Evolutionary conservation across 1,139 yeast genomes (phyloP).

Genomic region (Pichia sp.): DNA sequence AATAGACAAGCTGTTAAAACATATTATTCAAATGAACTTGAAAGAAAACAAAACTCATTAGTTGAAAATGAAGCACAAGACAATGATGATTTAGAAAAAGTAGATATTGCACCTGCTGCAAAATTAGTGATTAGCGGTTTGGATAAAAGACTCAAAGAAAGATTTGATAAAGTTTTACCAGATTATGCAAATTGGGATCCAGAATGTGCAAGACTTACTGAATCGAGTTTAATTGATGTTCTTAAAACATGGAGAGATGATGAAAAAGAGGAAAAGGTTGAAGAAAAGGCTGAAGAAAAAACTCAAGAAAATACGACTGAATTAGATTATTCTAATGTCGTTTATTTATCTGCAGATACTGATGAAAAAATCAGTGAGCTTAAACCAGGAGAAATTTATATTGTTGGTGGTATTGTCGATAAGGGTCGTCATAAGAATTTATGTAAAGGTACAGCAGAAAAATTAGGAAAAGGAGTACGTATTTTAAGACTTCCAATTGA

Average conservation of each 20-base stretch:
- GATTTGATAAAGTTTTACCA: slow-evolving; percentile 61
- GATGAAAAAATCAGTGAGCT: slow-evolving; percentile 57
- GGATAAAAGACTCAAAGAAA: slow-evolving; percentile 53
- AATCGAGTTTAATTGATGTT: slow-evolving; percentile 36
- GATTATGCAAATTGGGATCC: slow-evolving; percentile 59
- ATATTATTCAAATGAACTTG: slow-evolving; percentile 10
- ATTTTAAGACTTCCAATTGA: slow-evolving; percentile 86
- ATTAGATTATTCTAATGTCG: slow-evolving; percentile 37
- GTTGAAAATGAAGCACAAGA: too few relatives aligned
- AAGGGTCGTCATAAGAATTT: slow-evolving; percentile 83
- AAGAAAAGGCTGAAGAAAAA: too few relatives aligned
- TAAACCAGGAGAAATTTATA: slow-evolving; percentile 66
- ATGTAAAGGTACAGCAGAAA: slow-evolving; percentile 76
- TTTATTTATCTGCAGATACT: slow-evolving; percentile 86
- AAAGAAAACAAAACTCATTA: neutral
- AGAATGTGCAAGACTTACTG: slow-evolving; percentile 46
- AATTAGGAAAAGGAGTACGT: slow-evolving; percentile 47
- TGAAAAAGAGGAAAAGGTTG: slow-evolving; percentile 14
- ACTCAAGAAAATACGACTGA: too few relatives aligned
- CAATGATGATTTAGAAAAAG: neutral
- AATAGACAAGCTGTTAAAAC: slow-evolving; percentile 49
- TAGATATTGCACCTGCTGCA: slow-evolving; percentile 38
- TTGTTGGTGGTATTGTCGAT: slow-evolving; percentile 95
- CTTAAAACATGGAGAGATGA: slow-evolving; percentile 9
- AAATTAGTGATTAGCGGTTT: slow-evolving; percentile 60